Conservation (phyloP, 768 basidiomycete genomes). For the Mycena rebaudengoi region DNA sequence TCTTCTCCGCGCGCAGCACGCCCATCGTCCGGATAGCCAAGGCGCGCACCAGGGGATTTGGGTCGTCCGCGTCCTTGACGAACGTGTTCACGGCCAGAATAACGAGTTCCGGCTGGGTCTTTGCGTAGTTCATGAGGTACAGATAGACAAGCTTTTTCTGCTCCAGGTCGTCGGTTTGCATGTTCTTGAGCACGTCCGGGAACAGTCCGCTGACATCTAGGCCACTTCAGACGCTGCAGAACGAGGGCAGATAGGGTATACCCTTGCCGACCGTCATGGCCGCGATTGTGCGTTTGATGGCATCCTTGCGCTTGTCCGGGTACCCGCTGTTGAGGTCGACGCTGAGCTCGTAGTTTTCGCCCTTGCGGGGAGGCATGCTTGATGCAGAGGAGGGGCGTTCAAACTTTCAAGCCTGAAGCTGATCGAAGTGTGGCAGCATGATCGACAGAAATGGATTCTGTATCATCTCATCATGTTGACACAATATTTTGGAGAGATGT, state of each 20-base stretch:
- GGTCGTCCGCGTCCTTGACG: slow-evolving; percentile 96
- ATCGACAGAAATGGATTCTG: no score
- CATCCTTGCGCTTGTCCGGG: slow-evolving; percentile 95
- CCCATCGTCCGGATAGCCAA: slow-evolving; percentile 99
- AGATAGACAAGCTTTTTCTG: slow-evolving; percentile 99
- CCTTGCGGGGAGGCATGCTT: slow-evolving; percentile 61
- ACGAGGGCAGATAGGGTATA: slow-evolving; percentile 32
- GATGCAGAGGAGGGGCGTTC: no score
- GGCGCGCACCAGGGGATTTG: slow-evolving; percentile 95
- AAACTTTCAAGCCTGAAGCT: no score
- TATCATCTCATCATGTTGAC: no score
- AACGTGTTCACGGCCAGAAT: slow-evolving; percentile 99
- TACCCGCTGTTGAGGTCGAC: slow-evolving; percentile 88
- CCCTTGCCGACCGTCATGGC: slow-evolving; percentile 99
- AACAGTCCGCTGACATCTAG: slow-evolving; percentile 93
- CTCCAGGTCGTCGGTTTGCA: slow-evolving; percentile 98
- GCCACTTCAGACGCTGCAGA: slow-evolving; percentile 2
- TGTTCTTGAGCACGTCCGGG: slow-evolving; percentile 98
- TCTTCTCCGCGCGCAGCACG: slow-evolving; percentile 95
- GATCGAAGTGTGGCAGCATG: no score
- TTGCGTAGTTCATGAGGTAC: slow-evolving; percentile 99
- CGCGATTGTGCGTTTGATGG: slow-evolving; percentile 96
- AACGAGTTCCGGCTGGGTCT: slow-evolving; percentile 87
- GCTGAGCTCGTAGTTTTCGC: slow-evolving; percentile 70
- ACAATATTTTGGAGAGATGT: no score